Conservation (phyloP, 345 rosid genomes). For the Heritiera littoralis region DNA sequence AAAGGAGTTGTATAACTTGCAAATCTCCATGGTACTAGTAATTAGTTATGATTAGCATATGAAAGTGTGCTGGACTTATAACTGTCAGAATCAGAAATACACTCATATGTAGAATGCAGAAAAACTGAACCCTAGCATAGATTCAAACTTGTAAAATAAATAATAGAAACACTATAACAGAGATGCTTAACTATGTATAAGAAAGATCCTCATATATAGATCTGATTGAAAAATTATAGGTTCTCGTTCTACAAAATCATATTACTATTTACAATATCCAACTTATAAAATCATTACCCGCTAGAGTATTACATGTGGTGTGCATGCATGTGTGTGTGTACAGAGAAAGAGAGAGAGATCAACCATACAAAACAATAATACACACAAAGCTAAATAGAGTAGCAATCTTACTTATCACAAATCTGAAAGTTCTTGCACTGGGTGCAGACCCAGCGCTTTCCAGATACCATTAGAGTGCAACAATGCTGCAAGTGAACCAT, state of each 20-base stretch:
- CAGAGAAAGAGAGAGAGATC: not conserved
- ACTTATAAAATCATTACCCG: not conserved
- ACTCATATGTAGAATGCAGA: not conserved
- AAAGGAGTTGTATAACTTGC: not conserved
- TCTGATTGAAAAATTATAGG: not conserved
- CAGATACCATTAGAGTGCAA: conserved; percentile 85
- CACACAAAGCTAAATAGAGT: conserved; percentile 13
- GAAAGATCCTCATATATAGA: not conserved
- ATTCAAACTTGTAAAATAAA: not conserved
- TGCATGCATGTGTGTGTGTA: too few species aligned
- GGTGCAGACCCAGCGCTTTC: conserved; percentile 86
- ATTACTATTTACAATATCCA: not conserved
- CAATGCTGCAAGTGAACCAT: conserved; percentile 99
- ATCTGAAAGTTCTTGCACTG: conserved; percentile 92
- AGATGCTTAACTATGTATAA: not conserved
- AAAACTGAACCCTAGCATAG: not conserved
- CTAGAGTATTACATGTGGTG: not conserved
- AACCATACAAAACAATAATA: not conserved
- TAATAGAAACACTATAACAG: not conserved
- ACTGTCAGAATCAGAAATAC: not conserved
- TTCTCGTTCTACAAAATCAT: not conserved
- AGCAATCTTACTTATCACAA: conserved; percentile 78
- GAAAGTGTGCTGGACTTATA: not conserved
- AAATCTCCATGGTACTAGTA: not conserved
- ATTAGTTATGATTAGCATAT: not conserved